These are phyloP conservation scores for Castanospermum australe DNA, from an alignment of 306 rosid species.

Conservation along the genomic window DNA sequence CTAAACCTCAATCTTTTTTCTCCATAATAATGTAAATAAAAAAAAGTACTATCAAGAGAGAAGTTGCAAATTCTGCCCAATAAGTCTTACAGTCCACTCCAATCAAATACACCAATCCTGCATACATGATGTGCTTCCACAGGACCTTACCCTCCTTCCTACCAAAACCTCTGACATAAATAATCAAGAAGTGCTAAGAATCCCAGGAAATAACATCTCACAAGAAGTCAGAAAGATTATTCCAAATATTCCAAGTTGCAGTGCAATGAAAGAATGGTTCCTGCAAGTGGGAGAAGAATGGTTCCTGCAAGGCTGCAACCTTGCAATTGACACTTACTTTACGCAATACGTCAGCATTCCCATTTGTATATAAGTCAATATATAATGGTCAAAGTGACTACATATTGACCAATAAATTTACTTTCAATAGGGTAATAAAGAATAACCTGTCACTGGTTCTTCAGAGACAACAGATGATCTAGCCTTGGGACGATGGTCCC, in stretches of 20 bases:
- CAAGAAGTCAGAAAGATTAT: no score
- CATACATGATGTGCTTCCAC: neutral
- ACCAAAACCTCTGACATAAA: neutral
- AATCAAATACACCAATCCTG: neutral
- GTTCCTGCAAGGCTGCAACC: no score
- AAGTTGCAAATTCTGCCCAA: neutral
- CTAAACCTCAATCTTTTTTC: neutral
- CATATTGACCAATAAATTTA: neutral
- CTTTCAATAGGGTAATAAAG: neutral
- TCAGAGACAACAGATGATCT: neutral
- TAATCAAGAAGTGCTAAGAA: neutral
- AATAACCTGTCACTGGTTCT: slow-evolving; percentile 20
- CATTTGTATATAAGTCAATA: neutral
- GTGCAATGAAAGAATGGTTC: no score
- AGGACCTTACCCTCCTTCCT: neutral
- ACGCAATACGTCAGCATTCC: neutral
- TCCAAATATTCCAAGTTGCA: no score
- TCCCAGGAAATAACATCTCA: no score
- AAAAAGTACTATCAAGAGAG: no score
- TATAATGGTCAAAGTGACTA: neutral
- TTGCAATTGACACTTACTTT: neutral
- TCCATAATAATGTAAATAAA: no score
- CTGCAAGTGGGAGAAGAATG: neutral
- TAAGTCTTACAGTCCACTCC: neutral
- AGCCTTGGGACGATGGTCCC: neutral